A percentile compares a stretch with the other conserved stretches of the same genome.
These are phyloP conservation scores for Hymenoscyphus fraxineus DNA, from an alignment of 2,329 filamentous ascomycete species.

Conservation along the genomic window DNA sequence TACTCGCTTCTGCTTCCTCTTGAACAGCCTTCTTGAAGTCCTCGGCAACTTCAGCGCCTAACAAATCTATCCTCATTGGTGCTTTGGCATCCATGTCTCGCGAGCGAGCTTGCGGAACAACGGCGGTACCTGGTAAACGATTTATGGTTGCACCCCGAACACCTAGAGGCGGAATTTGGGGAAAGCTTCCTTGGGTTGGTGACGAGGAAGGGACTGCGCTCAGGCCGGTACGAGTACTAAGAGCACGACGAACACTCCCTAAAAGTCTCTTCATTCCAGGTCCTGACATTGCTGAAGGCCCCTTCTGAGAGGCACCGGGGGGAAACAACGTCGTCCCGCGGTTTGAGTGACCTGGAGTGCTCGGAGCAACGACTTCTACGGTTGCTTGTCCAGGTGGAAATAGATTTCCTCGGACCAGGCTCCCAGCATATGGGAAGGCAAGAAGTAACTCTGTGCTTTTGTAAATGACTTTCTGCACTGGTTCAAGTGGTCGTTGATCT, in stretches of 20 bases:
- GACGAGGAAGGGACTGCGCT: conserved; percentile 28
- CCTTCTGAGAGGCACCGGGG: conserved; percentile 41
- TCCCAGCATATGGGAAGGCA: conserved; percentile 69
- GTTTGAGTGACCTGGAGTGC: conserved; percentile 43
- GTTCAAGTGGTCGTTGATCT: conserved; percentile 51
- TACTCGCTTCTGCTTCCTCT: conserved; percentile 50
- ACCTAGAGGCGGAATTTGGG: conserved; percentile 34
- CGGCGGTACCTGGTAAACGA: conserved; percentile 54
- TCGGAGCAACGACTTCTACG: conserved; percentile 62
- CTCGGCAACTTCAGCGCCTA: conserved; percentile 74
- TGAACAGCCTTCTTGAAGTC: conserved; percentile 74
- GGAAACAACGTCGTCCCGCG: conserved; percentile 52
- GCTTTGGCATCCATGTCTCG: conserved; percentile 44
- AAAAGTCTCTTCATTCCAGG: conserved; percentile 83
- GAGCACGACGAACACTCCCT: conserved; percentile 76
- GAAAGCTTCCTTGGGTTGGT: conserved; percentile 36
- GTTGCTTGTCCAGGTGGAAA: conserved; percentile 79
- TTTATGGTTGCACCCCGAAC: conserved; percentile 49
- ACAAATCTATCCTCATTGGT: conserved; percentile 70
- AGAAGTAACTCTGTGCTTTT: conserved; percentile 57
- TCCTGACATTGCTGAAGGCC: conserved; percentile 57
- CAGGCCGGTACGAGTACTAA: conserved; percentile 53
- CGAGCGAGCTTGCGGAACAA: conserved; percentile 53
- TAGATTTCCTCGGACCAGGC: conserved; percentile 80
- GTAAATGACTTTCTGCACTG: conserved; percentile 45